These are phyloP conservation scores for Arthrobotrys sinensis DNA, from an alignment of 2,329 filamentous ascomycete genomes.

Conservation along the genomic window DNA sequence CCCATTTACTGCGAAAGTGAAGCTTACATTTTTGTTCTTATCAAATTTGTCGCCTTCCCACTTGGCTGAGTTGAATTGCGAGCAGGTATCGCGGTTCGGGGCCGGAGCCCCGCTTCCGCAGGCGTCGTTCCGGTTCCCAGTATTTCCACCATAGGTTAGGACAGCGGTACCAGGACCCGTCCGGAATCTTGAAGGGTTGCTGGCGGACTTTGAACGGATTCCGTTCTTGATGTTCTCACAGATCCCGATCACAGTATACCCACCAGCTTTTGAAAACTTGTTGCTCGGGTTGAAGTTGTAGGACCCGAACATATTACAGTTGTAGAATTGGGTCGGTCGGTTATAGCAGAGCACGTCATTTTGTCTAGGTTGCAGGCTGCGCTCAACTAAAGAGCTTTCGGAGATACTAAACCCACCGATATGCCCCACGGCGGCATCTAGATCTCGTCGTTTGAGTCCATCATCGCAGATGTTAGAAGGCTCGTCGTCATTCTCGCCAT, in stretches of 20 bases:
- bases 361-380: background rate
- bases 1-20: background rate
- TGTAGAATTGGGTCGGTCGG: slow-evolving; percentile 36
- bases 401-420: background rate
- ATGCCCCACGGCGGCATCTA: background rate
- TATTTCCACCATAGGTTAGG: slow-evolving; percentile 12
- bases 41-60: slow-evolving; percentile 29
- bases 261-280: slow-evolving; percentile 7
- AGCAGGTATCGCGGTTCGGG: slow-evolving; percentile 10
- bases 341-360: slow-evolving; percentile 12
- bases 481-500: slow-evolving; percentile 33
- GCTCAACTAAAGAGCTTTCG: background rate
- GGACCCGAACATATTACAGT: slow-evolving; percentile 41
- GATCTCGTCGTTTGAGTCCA: slow-evolving; percentile 21
- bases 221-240: slow-evolving; percentile 39
- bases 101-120: background rate
- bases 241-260: slow-evolving; percentile 36
- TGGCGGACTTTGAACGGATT: slow-evolving; percentile 15
- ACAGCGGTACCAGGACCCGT: background rate
- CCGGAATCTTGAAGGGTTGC: slow-evolving; percentile 8
- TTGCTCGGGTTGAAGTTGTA: slow-evolving; percentile 32
- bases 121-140: slow-evolving; percentile 14
- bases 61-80: background rate
- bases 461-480: slow-evolving; percentile 19
- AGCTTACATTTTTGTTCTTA: slow-evolving; percentile 16